Evolutionary conservation across 208 protist species (phyloP).

Genomic region (Novymonas esmeraldas): DNA sequence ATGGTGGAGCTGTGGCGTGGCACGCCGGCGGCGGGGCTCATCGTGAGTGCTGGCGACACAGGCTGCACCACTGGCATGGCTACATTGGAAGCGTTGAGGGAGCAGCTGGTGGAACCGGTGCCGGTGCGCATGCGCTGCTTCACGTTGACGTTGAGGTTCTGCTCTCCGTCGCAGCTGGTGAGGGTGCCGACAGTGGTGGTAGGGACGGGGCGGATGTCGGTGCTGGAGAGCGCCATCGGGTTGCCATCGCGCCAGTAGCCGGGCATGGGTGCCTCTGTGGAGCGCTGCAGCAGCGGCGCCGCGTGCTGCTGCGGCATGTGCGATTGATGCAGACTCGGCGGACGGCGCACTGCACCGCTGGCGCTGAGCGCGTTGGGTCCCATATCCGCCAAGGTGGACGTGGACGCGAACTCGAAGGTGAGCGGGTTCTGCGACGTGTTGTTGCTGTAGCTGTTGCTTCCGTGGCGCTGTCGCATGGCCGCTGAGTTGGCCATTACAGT

Average conservation of each 20-base stretch:
- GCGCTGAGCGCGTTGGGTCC: not conserved
- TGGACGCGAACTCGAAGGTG: conserved; percentile 38
- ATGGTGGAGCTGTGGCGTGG: not conserved
- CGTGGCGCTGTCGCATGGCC: conserved; percentile 1
- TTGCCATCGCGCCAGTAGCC: conserved; percentile 29
- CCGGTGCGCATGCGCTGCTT: conserved; percentile 35
- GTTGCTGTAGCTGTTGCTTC: conserved; percentile 38
- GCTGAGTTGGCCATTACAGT: not conserved
- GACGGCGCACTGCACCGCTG: conserved; percentile 9
- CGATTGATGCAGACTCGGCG: not conserved
- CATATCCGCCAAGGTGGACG: not conserved
- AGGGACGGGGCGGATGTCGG: conserved; percentile 16
- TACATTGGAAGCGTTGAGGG: conserved; percentile 22
- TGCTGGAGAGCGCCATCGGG: conserved; percentile 24
- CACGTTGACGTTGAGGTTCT: conserved; percentile 41
- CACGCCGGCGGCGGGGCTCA: not conserved
- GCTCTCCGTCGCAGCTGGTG: conserved; percentile 17
- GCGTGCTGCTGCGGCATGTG: conserved; percentile 4
- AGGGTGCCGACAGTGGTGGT: conserved; percentile 35
- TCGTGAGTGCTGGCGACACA: not conserved
- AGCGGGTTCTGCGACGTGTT: conserved; percentile 46
- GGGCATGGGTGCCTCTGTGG: not conserved
- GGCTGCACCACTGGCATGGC: conserved; percentile 16
- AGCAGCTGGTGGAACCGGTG: conserved; percentile 20
- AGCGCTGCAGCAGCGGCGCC: not conserved